phyloP scores from a whole-genome alignment of 345 rosid genomes.

The Cochlearia excelsa region DNA sequence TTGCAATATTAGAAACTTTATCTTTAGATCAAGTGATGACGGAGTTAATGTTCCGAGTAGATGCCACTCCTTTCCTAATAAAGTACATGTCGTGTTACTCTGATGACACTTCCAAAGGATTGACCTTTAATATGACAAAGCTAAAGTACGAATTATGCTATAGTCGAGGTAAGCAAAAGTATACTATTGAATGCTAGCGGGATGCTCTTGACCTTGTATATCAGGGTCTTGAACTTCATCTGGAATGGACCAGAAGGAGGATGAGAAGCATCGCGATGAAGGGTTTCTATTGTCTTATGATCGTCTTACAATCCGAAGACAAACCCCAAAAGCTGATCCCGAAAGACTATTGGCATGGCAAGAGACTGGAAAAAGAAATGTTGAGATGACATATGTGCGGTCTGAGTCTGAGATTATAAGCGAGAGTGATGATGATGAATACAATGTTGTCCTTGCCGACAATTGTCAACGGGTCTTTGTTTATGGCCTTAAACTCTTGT shows the following conservation, averaged over 20 bases:
- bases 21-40: constrained; percentile 95
- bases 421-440: constrained; percentile 98
- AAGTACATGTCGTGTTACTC: constrained; percentile 72
- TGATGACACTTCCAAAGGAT: constrained; percentile 93
- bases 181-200: constrained; percentile 83
- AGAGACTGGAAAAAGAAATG: constrained; percentile 94
- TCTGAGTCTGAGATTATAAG: constrained; percentile 96
- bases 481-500: constrained; percentile 88
- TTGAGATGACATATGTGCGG: constrained; percentile 88
- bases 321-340: constrained; percentile 90
- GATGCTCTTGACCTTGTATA: constrained; percentile 95
- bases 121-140: constrained; percentile 76
- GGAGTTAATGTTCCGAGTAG: constrained; percentile 88
- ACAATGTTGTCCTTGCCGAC: constrained; percentile 90
- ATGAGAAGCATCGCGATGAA: constrained; percentile 81
- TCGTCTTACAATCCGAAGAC: constrained; percentile 92
- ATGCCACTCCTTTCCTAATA: constrained; percentile 69
- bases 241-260: constrained; percentile 46
- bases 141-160: constrained; percentile 73
- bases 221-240: constrained; percentile 86
- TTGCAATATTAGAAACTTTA: constrained; percentile 79
- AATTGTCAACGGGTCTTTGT: constrained; percentile 92
- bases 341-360: constrained; percentile 92
- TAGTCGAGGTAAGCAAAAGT: constrained; percentile 88
- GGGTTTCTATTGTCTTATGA: constrained; percentile 89